These are phyloP conservation scores for Leavenworthia alabamica DNA, from an alignment of 345 rosid species.

Conservation along the genomic window DNA sequence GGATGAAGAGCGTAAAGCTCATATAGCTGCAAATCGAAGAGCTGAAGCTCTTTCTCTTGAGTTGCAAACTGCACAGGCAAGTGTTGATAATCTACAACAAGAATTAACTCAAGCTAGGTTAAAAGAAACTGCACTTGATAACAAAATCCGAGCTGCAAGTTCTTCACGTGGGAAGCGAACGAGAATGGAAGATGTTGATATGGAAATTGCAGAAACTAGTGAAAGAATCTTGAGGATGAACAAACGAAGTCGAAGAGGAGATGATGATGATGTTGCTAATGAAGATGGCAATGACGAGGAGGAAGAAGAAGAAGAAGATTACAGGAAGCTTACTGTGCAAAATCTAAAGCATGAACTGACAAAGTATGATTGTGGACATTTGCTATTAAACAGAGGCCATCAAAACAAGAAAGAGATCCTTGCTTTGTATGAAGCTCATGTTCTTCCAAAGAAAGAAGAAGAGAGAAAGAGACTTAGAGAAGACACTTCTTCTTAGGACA, in stretches of 20 bases:
- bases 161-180: conserved; percentile 58
- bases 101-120: conserved; percentile 70
- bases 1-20: conserved; percentile 78
- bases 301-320: conserved; percentile 38
- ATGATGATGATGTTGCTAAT: conserved; percentile 36
- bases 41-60: conserved; percentile 83
- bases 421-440: conserved; percentile 64
- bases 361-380: conserved; percentile 71
- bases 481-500: conserved; percentile 16
- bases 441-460: conserved; percentile 49
- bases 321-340: conserved; percentile 64
- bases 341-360: conserved; percentile 86
- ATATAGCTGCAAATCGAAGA: conserved; percentile 57
- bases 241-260: conserved; percentile 51
- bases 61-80: conserved; percentile 75
- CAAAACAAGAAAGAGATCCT: conserved; percentile 79
- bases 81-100: conserved; percentile 76
- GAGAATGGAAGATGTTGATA: conserved; percentile 49
- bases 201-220: conserved; percentile 49
- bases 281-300: conserved; percentile 59
- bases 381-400: conserved; percentile 64
- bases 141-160: conserved; percentile 61
- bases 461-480: conserved; percentile 22
- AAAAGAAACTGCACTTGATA: conserved; percentile 78
- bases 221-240: conserved; percentile 44